Conservation (phyloP, 1,284 basidiomycete species). For the Phellinidium pouzarii region DNA sequence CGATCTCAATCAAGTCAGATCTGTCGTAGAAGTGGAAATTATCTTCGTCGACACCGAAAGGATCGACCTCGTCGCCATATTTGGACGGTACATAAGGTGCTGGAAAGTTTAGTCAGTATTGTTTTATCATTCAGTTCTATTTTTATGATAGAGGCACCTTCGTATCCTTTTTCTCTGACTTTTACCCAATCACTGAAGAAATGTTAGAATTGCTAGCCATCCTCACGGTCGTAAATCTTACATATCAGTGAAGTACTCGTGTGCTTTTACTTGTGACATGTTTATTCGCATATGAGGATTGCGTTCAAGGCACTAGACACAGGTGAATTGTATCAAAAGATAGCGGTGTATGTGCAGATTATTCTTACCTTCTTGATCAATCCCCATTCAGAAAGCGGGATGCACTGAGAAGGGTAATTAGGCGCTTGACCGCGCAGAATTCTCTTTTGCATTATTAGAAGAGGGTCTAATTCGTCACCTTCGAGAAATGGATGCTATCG, state of each 20-base stretch:
- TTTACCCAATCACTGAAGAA: conserved; percentile 11
- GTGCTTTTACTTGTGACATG: conserved; percentile 34
- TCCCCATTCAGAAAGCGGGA: conserved; percentile 32
- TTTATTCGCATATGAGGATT: conserved; percentile 41
- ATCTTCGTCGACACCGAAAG: conserved; percentile 13
- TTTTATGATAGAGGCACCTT: background rate
- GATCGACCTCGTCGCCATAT: conserved; percentile 12
- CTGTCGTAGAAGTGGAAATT: conserved; percentile 4
- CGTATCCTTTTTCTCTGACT: conserved; percentile 11
- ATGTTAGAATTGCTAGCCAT: background rate
- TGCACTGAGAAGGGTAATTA: conserved; percentile 25
- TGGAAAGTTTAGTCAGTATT: background rate
- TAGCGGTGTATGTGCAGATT: background rate
- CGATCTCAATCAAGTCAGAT: conserved; percentile 8
- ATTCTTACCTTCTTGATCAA: conserved; percentile 35
- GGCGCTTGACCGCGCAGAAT: conserved; percentile 25
- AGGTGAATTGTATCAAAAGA: background rate
- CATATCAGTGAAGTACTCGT: conserved; percentile 24
- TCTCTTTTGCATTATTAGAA: conserved; percentile 22
- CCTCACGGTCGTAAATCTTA: background rate
- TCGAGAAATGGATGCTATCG: conserved; percentile 33
- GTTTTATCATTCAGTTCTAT: background rate
- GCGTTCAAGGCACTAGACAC: conserved; percentile 45
- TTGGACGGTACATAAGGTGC: conserved; percentile 10
- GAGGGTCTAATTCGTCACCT: conserved; percentile 20